Base-by-base conservation (phyloP, 2,329 filamentous ascomycete genomes). In the Pyrenophora graminea region DNA sequence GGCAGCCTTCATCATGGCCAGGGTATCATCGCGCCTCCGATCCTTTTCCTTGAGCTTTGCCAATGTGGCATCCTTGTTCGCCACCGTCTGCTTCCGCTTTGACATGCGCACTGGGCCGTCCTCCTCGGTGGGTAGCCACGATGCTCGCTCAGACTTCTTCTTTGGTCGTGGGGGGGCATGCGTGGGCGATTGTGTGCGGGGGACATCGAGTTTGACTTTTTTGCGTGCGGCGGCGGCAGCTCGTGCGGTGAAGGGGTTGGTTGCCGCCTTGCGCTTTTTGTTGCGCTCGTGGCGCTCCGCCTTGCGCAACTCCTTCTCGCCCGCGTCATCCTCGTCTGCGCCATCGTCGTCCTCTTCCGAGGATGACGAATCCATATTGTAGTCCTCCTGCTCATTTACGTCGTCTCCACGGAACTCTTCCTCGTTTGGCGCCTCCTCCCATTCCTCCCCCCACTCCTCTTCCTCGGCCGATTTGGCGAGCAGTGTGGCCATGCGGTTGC, bases 231-330 rank as follows among this genome's bases (percentile, higher is more conserved):
- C 51, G 62, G 70, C 59, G 46, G 64, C 50, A 67, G 72, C 37
- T 68, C 65, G 53, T 43, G 66, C 69, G 40, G 70, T 63, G 51
- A 74, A 74, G 5, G 70, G 69, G 40, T 73, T 73, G n/a, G 68
- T 62, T 64, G 89, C 85, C 1, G 87, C 85, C 68, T 93, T 95
- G 60, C 91, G 85, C 75, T 96, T 96, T 71, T 90, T 90, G 55
- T 41, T 66, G 31, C 64, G 61, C 45, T 74, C 83, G 63, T 88
- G 87, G 52, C 85, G 86, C 51, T 88, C 90, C 62, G 88, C 84
- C 58, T 84, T 87, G 74, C 94, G 86, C 47, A 99, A 73, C 74
- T 96, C 91, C 64, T 87, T 88, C 75, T 99, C 94, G 30, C 94
- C 94, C 49, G 90, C 89, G 4, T 94, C 73, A 36, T 96, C 90